Evolutionary conservation across 2,329 filamentous ascomycete species (phyloP), one percentile per base, ranked within the genome.

Genomic region (Botrytis aclada): DNA sequence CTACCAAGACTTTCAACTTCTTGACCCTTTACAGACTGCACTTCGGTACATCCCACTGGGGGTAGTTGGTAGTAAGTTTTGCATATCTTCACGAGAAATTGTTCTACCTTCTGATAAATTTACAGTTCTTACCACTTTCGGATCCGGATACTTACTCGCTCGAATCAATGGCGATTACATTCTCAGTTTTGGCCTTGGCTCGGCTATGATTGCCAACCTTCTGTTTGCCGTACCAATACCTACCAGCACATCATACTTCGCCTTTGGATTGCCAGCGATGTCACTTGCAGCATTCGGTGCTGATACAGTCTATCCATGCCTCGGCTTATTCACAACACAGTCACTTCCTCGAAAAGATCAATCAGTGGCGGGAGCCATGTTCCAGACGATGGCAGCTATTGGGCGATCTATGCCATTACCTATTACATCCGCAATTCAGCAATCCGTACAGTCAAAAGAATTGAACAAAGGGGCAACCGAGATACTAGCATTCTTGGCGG

Each of bases 21-120:
- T 89, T 2, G 85, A 84, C 0, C 84, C 89, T 0, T 83, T 92
- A n/a, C 86, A 92, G 75, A 92, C 90, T 0, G 92, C 90, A 20
- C 80, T 93, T 14, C 88, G 90, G 4, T 93, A 92, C 79, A 84
- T 93, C 14, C 90, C 91, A 0, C 90, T 88, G 0, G 90, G 90
- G 16, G 83, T 90, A 0, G 84, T 84, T 12, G 90, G 91, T 39
- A 74, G 77, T 78, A 72, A 69, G 75, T 72, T 20, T 1, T 45
- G 34, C 12, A 6, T 22, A 45, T 29, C 43, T 37, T 45, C 18
- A 18, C 22, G 14, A 47, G 0, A 43, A 56, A 66, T 56, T 51
- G 16, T 56, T 56, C n/a, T 32, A 29, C 9, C 6, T 8, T 54
- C 5, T 71, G 45, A 66, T n/a, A 12, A 4, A 10, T 34, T 6